These are phyloP conservation scores for Gillenia trifoliata DNA, from an alignment of 306 rosid species.

Conservation along the genomic window DNA sequence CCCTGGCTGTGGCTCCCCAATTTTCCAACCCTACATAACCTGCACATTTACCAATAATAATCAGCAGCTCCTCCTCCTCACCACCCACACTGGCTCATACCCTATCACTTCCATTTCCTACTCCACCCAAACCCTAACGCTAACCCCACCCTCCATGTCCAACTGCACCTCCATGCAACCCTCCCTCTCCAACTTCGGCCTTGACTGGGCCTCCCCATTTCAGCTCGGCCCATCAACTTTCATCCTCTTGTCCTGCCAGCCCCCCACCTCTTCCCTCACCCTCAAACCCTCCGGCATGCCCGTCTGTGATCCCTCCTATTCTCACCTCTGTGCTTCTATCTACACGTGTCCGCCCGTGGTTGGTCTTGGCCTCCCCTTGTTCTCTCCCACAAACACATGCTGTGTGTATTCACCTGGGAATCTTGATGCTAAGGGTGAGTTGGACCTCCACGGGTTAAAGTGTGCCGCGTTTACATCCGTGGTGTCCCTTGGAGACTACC, in stretches of 20 bases:
- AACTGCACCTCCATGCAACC: constrained; percentile 53
- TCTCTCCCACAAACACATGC: constrained; percentile 53
- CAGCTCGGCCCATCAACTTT: constrained; percentile 52
- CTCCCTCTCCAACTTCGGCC: constrained; percentile 37
- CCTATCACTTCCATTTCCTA: constrained; percentile 57
- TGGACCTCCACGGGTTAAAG: constrained; percentile 31
- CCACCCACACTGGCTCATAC: constrained; percentile 54
- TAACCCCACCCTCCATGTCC: constrained; percentile 54
- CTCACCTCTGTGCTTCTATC: constrained; percentile 55
- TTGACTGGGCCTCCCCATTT: constrained; percentile 61
- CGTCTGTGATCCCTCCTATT: constrained; percentile 44
- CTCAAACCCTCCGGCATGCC: constrained; percentile 16
- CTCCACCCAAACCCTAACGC: constrained; percentile 44
- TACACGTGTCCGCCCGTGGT: constrained; percentile 56
- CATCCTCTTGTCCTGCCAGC: constrained; percentile 53
- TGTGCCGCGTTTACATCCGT: constrained; percentile 48
- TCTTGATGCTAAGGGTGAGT: constrained; percentile 36
- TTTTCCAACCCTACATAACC: constrained; percentile 45
- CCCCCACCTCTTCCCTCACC: constrained; percentile 40
- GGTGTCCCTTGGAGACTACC: constrained; percentile 42
- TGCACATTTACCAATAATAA: constrained; percentile 18
- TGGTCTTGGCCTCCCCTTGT: constrained; percentile 38
- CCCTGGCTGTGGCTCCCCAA: constrained; percentile 59
- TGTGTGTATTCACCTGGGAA: constrained; percentile 67
- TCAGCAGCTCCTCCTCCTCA: constrained; percentile 33